Evolutionary conservation across 345 rosid genomes (phyloP).

Genomic region (Erodium maritimum): DNA sequence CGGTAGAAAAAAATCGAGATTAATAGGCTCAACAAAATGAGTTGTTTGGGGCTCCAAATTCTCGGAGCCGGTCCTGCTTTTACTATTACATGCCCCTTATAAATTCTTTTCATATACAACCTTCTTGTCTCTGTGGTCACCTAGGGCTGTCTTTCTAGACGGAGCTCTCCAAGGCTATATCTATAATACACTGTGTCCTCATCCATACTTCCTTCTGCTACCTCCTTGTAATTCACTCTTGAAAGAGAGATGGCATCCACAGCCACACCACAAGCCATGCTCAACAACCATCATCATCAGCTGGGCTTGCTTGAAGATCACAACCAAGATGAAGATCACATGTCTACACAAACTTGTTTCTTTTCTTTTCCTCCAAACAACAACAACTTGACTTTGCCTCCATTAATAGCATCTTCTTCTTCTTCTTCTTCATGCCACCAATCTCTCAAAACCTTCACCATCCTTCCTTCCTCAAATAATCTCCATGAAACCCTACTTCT

Average conservation of each 20-base stretch:
- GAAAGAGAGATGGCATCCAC: slow-evolving; percentile 30
- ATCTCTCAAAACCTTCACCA: slow-evolving; percentile 17
- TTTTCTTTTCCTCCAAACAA: slow-evolving; percentile 34
- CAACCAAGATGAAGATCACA: slow-evolving; percentile 11
- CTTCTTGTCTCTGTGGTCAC: no score
- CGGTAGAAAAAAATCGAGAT: no score
- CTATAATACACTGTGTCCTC: no score
- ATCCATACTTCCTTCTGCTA: no score
- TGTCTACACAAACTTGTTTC: slow-evolving; percentile 45
- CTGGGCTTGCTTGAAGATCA: slow-evolving; percentile 47
- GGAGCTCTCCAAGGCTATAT: no score
- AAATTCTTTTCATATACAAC: no score
- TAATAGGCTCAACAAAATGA: no score
- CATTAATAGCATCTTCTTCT: slow-evolving; percentile 8
- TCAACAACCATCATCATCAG: slow-evolving; percentile 10
- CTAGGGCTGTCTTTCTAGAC: no score
- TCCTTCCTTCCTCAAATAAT: slow-evolving; percentile 7
- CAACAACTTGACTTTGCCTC: slow-evolving; percentile 16
- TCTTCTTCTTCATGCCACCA: slow-evolving; percentile 20
- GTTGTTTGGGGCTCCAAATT: no score
- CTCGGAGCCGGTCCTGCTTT: no score
- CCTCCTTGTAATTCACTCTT: no score
- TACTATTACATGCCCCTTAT: no score
- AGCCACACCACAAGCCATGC: slow-evolving; percentile 34
- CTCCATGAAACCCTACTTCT: slow-evolving; percentile 43